These are phyloP conservation scores for Picochlorum sp. DNA, from an alignment of 139 green algal genomes.

Conservation along the genomic window DNA sequence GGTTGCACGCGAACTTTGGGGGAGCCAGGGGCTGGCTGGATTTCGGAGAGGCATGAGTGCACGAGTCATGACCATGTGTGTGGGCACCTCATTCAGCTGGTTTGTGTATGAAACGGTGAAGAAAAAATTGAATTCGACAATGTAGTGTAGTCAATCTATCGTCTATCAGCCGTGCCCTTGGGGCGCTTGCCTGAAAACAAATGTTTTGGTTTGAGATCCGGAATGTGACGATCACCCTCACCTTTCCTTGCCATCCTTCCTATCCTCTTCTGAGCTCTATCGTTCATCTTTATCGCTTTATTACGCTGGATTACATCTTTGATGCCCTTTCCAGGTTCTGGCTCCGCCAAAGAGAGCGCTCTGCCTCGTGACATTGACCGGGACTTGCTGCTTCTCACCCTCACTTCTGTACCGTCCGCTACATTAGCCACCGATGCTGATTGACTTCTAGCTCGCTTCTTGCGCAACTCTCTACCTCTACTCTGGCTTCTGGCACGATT, in stretches of 20 bases:
- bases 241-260: constrained; percentile 54
- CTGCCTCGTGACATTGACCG: constrained; percentile 75
- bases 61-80: constrained; percentile 48
- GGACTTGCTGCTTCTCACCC: constrained; percentile 73
- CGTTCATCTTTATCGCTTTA: constrained; percentile 79
- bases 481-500: constrained; percentile 46
- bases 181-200: constrained; percentile 85
- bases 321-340: constrained; percentile 49
- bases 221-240: constrained; percentile 60
- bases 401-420: constrained; percentile 51
- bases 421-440: constrained; percentile 32
- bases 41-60: constrained; percentile 42
- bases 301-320: constrained; percentile 70
- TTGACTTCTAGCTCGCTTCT: constrained; percentile 55
- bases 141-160: constrained; percentile 25
- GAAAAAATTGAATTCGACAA: constrained; percentile 7
- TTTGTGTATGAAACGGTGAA: constrained; percentile 59
- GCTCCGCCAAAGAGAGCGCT: constrained; percentile 46
- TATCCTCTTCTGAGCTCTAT: constrained; percentile 61
- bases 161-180: constrained; percentile 68
- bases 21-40: constrained; percentile 34
- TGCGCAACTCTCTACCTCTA: constrained; percentile 29
- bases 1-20: constrained; percentile 26
- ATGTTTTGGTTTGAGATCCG: constrained; percentile 93
- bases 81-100: constrained; percentile 54